Evolutionary conservation across 148 eudicot genomes (phyloP).

Genomic region (Rhododendron mucronatum): DNA sequence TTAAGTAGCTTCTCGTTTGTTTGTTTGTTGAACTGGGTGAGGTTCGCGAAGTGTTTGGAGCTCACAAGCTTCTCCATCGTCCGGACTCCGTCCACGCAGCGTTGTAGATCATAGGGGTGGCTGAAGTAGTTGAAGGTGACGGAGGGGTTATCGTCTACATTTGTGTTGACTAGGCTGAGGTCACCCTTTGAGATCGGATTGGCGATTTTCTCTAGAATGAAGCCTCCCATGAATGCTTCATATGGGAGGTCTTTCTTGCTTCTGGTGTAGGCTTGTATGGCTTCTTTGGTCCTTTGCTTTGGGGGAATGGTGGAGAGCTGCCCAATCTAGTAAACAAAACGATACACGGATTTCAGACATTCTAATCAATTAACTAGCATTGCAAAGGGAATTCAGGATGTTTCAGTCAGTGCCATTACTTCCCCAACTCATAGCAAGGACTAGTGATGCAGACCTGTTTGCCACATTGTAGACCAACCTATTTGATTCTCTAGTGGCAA

Average conservation of each 20-base stretch:
- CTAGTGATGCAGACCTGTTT: background rate
- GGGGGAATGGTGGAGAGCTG: conserved; percentile 94
- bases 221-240: conserved; percentile 83
- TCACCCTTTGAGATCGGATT: conserved; percentile 63
- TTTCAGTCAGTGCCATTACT: background rate
- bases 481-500: background rate
- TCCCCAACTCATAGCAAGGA: background rate
- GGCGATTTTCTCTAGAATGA: conserved; percentile 76
- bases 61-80: conserved; percentile 45
- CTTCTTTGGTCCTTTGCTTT: conserved; percentile 64
- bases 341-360: background rate
- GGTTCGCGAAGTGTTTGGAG: conserved; percentile 42
- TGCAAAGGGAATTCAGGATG: background rate
- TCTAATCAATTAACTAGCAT: background rate
- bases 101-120: conserved; percentile 56
- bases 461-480: background rate
- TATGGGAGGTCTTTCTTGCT: conserved; percentile 52
- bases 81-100: conserved; percentile 67
- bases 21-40: conserved; percentile 33
- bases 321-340: conserved; percentile 50
- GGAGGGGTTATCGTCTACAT: conserved; percentile 57
- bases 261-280: conserved; percentile 52
- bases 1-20: conserved; percentile 51
- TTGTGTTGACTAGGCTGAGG: conserved; percentile 47
- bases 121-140: conserved; percentile 90